Evolutionary conservation across 352 stramenopile species (phyloP), one percentile per base, ranked within the genome.

Genomic region (Stramenopiles sp.): DNA sequence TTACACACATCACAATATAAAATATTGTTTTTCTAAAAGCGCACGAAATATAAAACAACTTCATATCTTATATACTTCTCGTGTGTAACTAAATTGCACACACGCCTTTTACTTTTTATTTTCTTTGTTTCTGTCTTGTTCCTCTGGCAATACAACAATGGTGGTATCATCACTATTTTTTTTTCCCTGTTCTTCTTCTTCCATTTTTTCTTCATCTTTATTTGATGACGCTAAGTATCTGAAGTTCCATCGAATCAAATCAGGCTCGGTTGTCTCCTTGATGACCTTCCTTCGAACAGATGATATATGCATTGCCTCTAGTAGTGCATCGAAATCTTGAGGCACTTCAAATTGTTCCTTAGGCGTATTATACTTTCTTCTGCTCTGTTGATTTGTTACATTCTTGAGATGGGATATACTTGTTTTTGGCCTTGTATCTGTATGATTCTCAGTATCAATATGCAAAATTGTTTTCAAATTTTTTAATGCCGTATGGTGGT

Each of bases 251-350:
- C 22, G 4, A 78, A 78, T 78, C 30, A 78, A 14, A 31, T 78
- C 31, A 78, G 30, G 30, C 4, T 78, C 71, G 8, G 71, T 33
- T 14, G 30, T 78, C 14, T 78, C 30, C 22, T 78, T 78, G 1
- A 78, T 33, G 14, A 78, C 31, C 4, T 14, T 4, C 14, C 30
- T 4, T 31, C 71, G 71, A 78, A 78, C 31, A 4, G 71, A 78
- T 14, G 71, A 14, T 33, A 78, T 33, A 33, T 78, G 30, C 71
- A 78, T 78, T 14, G 71, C 71, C 14, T 78, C 71, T 33, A 78
- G 14, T 14, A 78, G 22, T 31, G 31, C 31, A 31, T 78, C 71
- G 8, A 33, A 33, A 33, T 78, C 71, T 33, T 78, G 30, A 31
- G 71, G 71, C 22, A 78, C 8, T 31, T 78, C 71, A 78, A 78